A percentile compares a stretch with the other conserved stretches of the same genome.
Evolutionary conservation across 768 basidiomycete genomes (phyloP).

Genomic region (Auricularia heimuer): DNA sequence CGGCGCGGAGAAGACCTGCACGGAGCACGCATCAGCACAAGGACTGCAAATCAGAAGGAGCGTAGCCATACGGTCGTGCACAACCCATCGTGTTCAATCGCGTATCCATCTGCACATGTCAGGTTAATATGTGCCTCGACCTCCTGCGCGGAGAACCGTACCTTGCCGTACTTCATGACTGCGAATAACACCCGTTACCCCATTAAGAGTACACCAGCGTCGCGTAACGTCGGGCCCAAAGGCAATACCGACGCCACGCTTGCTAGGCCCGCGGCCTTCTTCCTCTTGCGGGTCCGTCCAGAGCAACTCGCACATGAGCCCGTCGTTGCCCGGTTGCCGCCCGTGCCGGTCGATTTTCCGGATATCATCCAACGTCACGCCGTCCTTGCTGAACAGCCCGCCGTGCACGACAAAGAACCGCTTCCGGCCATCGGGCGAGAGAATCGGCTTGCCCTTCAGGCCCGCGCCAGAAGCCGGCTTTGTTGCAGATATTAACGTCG

Average conservation of each 20-base stretch:
- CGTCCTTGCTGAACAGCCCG: constrained; percentile 91
- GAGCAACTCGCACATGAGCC: constrained; percentile 87
- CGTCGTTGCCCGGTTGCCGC: constrained; percentile 86
- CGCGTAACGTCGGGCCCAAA: constrained; percentile 94
- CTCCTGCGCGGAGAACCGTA: constrained; percentile 29
- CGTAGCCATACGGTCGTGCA: constrained; percentile 68
- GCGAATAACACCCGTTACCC: constrained; percentile 80
- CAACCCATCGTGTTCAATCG: constrained; percentile 87
- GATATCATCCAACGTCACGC: constrained; percentile 89
- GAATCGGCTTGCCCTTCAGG: constrained; percentile 44
- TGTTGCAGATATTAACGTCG: constrained; percentile 74
- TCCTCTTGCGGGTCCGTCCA: constrained; percentile 94
- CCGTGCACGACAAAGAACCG: constrained; percentile 95
- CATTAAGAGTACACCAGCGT: constrained; percentile 80
- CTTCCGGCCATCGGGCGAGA: constrained; percentile 73
- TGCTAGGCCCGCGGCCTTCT: constrained; percentile 89
- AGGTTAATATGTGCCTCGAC: constrained; percentile 6
- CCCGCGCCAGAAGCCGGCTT: constrained; percentile 35
- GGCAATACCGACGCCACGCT: constrained; percentile 90
- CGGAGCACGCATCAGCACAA: not conserved
- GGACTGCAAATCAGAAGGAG: constrained; percentile 6
- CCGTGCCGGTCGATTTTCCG: constrained; percentile 80
- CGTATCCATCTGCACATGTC: constrained; percentile 63
- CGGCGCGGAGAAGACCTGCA: constrained; percentile 86
- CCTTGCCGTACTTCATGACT: constrained; percentile 91